Evolutionary conservation across 495 filamentous ascomycete species (phyloP), one percentile per base, ranked within the genome.

Genomic region (Elasticomyces elasticus): DNA sequence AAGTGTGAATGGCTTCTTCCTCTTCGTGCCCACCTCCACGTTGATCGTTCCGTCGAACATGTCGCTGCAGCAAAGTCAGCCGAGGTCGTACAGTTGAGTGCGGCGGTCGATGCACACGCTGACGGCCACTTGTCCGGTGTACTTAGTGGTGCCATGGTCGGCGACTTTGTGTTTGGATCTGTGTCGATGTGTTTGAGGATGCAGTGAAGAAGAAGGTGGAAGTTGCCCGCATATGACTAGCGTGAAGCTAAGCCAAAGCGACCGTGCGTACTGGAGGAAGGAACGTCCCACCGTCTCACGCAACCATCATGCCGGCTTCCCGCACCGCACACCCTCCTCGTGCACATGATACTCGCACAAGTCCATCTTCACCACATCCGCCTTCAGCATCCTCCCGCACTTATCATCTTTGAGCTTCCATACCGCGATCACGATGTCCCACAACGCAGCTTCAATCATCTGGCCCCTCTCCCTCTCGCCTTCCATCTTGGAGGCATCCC

Each of bases 311-410:
- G 6, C 41, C 7, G 7, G 11, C 41, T 31, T 51, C 2, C 13
- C 19, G 50, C 37, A 52, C 31, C n/a, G 5, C 23, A 52, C 17
- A 19, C 52, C 24, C 19, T 30, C 41, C 40, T 46, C 40, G 25
- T 47, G 52, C 11, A n/a, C 20, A 13, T 54, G 52, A 26, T 35
- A 54, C 25, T 54, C 10, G 40, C 52, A 54, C 5, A 37, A 3
- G 22, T 54, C 52, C 41, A 45, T 15, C n/a, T 24, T 42, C 12
- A 20, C 19, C 33, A 41, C 9, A 5, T 33, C 30, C 30, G 30
- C 7, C 30, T 33, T 33, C 7, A 7, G 30, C 30, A 33, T 33
- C 15, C 7, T 15, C 30, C 15, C 15, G 30, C 15, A 7, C 30
- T 15, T 15, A 7, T 33, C 15, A 33, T 33, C 30, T 15, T 33